phyloP scores from a whole-genome alignment of 1,284 basidiomycete genomes.

The Macrocystidia cucumis region DNA sequence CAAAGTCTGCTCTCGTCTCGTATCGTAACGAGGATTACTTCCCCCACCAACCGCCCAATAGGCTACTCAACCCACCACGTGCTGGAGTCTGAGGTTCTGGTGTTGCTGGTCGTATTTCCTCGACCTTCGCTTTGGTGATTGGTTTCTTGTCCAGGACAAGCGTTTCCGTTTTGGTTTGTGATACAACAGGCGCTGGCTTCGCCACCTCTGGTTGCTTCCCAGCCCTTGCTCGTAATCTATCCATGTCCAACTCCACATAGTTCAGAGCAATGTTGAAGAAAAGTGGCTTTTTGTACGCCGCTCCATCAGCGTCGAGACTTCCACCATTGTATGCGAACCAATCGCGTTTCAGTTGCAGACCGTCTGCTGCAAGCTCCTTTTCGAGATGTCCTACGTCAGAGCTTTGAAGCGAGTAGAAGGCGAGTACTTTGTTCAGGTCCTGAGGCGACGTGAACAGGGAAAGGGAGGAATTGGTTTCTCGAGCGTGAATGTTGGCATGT shows the following conservation, averaged over 20 bases:
- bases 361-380: constrained; percentile 37
- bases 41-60: constrained; percentile 43
- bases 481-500: constrained; percentile 61
- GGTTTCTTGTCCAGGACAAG: constrained; percentile 19
- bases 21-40: no score
- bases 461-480: constrained; percentile 53
- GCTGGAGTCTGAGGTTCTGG: constrained; percentile 21
- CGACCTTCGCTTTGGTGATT: constrained; percentile 21
- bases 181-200: constrained; percentile 6
- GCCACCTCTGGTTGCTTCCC: constrained; percentile 39
- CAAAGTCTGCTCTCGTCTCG: no score
- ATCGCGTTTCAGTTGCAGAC: constrained; percentile 58
- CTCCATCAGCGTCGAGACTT: constrained; percentile 30
- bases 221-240: constrained; percentile 60
- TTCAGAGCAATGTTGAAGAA: constrained; percentile 96
- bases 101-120: constrained; percentile 20
- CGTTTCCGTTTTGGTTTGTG: constrained; percentile 6
- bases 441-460: constrained; percentile 33
- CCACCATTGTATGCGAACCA: constrained; percentile 80
- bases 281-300: constrained; percentile 67
- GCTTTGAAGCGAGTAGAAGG: constrained; percentile 49
- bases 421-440: constrained; percentile 29
- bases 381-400: constrained; percentile 46
- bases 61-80: constrained; percentile 30
- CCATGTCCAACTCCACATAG: constrained; percentile 82